Percentiles rank a stretch among this genome's conserved stretches.
phyloP scores from a whole-genome alignment of 2,329 filamentous ascomycete species.

The Fusarium haematococcum region DNA sequence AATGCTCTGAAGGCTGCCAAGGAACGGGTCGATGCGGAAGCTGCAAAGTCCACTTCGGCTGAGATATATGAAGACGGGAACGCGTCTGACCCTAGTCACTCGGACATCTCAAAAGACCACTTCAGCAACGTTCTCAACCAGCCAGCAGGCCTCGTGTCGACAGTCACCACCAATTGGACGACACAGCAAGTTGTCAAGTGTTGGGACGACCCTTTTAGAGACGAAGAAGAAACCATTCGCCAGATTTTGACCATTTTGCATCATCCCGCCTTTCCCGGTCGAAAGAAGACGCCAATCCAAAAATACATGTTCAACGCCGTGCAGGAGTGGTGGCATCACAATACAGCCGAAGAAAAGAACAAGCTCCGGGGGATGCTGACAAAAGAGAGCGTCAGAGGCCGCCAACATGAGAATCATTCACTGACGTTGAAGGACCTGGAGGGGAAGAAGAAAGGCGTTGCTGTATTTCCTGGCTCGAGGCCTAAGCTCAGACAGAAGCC shows the following conservation, averaged over 20 bases:
- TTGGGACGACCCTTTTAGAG: slow-evolving; percentile 78
- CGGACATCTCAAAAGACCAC: slow-evolving; percentile 82
- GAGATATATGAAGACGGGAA: slow-evolving; percentile 80
- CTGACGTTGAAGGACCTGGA: slow-evolving; percentile 41
- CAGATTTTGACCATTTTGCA: slow-evolving; percentile 85
- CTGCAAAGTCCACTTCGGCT: slow-evolving; percentile 65
- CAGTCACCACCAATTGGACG: slow-evolving; percentile 46
- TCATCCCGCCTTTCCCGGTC: slow-evolving; percentile 81
- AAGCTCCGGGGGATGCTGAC: slow-evolving; percentile 40
- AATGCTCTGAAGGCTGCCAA: slow-evolving; percentile 70
- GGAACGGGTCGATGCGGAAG: slow-evolving; percentile 45
- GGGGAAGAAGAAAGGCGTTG: slow-evolving; percentile 41
- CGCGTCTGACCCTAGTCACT: slow-evolving; percentile 80
- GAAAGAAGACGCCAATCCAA: slow-evolving; percentile 77
- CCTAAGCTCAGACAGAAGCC: slow-evolving; percentile 37
- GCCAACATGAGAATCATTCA: slow-evolving; percentile 46
- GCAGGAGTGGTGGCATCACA: slow-evolving; percentile 76
- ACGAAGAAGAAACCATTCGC: slow-evolving; percentile 79
- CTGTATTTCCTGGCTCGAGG: slow-evolving; percentile 42
- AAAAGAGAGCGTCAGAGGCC: slow-evolving; percentile 41
- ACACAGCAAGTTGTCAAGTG: slow-evolving; percentile 45
- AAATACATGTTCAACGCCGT: slow-evolving; percentile 86
- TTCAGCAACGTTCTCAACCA: slow-evolving; percentile 74
- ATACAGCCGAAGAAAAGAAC: slow-evolving; percentile 34
- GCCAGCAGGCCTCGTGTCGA: slow-evolving; percentile 44